Base-by-base conservation (phyloP, 352 stramenopile genomes). In the Phytophthora chlamydospora region DNA sequence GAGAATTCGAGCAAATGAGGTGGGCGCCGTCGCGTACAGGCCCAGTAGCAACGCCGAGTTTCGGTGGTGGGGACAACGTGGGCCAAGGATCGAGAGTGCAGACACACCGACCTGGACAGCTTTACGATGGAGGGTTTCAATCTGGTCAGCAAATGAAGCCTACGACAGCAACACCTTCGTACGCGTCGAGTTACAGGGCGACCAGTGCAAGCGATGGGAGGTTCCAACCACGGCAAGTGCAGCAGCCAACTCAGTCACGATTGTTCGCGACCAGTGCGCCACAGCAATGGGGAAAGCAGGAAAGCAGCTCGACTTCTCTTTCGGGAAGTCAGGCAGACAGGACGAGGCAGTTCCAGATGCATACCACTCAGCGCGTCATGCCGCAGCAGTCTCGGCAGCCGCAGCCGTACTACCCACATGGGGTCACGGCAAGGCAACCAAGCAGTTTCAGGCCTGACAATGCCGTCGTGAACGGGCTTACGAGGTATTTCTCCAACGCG, bases 211-310 rank as follows among this genome's bases (percentile, higher is more conserved):
- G 24, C 24, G 27, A 59, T 6, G 51, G 1, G 7, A 62, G 57
- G 42, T 58, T 73, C 56, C 39, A 57, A 29, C 19, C 46, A 24
- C 56, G 60, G 21, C 52, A 62, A 24, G 41, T 44, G 39, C 33
- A 39, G 21, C 45, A 57, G 21, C 12, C 27, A 45, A 9, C 41
- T 6, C 61, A 58, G 35, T 48, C 60, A 31, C 46, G 62, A 45
- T 62, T 62, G n/a, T 24, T 53, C 40, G 34, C 12, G 13, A 21
- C 19, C 4, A 53, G 29, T 42, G 36, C 38, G 29, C 11, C 53
- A 9, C 42, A 62, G 29, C 44, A 39, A 17, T 67, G 62, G 61
- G 44, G 14, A 51, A 50, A 43, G 24, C 24, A 29, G 24, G 24
- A 29, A 43, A 24, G 29, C n/a, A 33, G 40, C 11, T 9, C 29